These are phyloP conservation scores for Microcyclospora tardicrescens DNA, from an alignment of 2,329 filamentous ascomycete genomes.

Conservation along the genomic window DNA sequence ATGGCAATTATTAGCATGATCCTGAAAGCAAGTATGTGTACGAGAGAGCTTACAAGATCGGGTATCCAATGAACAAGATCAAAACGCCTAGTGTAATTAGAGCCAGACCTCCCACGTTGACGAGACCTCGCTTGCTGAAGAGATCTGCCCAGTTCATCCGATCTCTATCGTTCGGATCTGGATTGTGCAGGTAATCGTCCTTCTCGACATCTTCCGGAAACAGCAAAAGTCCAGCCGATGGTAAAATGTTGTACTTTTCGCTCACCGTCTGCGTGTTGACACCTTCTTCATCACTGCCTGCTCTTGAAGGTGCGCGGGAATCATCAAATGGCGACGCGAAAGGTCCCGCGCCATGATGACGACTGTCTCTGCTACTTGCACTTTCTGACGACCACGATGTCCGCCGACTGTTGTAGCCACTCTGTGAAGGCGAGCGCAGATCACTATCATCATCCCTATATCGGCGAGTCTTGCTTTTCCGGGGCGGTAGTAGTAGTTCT, in stretches of 20 bases:
- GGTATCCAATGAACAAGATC: constrained; percentile 55
- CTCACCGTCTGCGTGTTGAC: constrained; percentile 61
- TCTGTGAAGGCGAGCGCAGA: constrained; percentile 36
- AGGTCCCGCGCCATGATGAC: constrained; percentile 26
- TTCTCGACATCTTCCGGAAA: constrained; percentile 63
- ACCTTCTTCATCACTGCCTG: constrained; percentile 51
- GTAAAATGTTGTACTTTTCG: constrained; percentile 60
- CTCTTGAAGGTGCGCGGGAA: constrained; percentile 44
- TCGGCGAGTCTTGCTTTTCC: constrained; percentile 34
- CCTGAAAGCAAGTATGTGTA: not conserved
- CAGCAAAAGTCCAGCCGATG: constrained; percentile 51
- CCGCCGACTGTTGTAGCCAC: constrained; percentile 44
- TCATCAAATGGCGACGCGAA: constrained; percentile 47
- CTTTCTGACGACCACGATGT: constrained; percentile 54
- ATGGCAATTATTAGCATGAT: constrained; percentile 5
- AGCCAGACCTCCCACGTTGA: constrained; percentile 51
- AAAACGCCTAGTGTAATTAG: constrained; percentile 49
- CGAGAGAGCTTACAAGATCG: constrained; percentile 45
- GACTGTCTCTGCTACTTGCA: constrained; percentile 39
- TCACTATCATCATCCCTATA: constrained; percentile 40
- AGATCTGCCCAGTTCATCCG: constrained; percentile 46
- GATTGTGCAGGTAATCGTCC: constrained; percentile 60
- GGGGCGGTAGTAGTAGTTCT: constrained; percentile 39
- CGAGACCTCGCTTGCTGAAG: constrained; percentile 49
- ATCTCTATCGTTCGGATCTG: constrained; percentile 51